Conservation (phyloP, 768 basidiomycete genomes). For the Ramaria sp. region DNA sequence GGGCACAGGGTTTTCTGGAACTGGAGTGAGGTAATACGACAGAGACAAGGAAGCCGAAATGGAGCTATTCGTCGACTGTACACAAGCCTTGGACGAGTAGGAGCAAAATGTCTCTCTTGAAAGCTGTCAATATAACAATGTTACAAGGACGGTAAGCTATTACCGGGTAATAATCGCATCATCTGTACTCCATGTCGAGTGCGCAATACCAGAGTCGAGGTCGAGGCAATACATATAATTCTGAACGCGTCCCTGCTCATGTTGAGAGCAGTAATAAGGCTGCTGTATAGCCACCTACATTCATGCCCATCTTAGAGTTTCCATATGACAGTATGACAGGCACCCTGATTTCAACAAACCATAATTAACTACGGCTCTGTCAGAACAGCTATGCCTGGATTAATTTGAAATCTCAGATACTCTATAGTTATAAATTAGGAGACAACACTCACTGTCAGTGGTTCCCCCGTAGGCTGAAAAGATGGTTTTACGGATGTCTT, state of each 20-base stretch:
- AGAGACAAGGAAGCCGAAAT: background rate
- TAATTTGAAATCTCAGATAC: conserved; percentile 10
- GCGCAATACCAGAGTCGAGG: conserved; percentile 46
- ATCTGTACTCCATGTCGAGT: conserved; percentile 49
- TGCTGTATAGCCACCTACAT: conserved; percentile 52
- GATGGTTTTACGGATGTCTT: conserved; percentile 40
- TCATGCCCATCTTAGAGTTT: background rate
- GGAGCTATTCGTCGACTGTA: conserved; percentile 39
- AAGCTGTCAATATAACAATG: background rate
- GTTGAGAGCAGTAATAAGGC: conserved; percentile 45
- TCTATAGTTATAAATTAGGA: background rate
- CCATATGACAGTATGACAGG: background rate
- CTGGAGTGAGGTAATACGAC: conserved; percentile 31
- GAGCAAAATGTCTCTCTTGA: conserved; percentile 53
- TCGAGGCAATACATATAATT: conserved; percentile 60
- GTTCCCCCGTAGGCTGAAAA: conserved; percentile 49
- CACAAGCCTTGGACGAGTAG: conserved; percentile 47
- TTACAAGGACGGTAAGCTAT: conserved; percentile 3
- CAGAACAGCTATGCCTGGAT: conserved; percentile 42
- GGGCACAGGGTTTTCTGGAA: conserved; percentile 39
- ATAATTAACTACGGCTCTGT: conserved; percentile 47
- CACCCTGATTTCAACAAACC: conserved; percentile 26
- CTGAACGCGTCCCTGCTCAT: conserved; percentile 19
- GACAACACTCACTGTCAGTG: conserved; percentile 33
- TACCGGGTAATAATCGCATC: conserved; percentile 39